Base-by-base conservation (phyloP, 163 green algal species). In the Scenedesmus sp. region DNA sequence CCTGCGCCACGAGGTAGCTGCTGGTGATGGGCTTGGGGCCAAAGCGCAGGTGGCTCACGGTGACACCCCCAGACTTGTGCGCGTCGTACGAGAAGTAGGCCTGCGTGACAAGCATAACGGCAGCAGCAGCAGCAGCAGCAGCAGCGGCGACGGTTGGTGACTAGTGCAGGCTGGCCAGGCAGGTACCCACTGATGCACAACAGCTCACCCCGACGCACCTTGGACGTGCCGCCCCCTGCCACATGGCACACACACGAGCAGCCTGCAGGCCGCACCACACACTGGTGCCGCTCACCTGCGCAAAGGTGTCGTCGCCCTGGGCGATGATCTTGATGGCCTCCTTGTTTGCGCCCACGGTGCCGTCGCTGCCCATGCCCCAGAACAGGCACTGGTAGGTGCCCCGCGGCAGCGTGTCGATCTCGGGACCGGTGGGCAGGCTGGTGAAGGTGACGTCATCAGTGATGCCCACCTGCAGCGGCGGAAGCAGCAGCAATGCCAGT, bases 251-350 rank as follows among this genome's bases (percentile, higher is more conserved):
- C 65, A 40, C 65, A 78, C 40, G 15, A 72, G 24, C 33, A 33
- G 59, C 59, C 59, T 72, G 59, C 59, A 35, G 59, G 59, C 59
- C 35, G 59, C 59, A 65, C 26, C 79, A 40, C 24, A 85, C 4
- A 35, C 30, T 10, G 26, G 4, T 30, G 10, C 24, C 12, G 44
- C 91, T 4, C 85, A 94, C 93, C 88, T 95, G 94, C 43, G 93
- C 91, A 59, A 85, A 92, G 43, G 93, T 88, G 46, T 65, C 65
- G 10, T 93, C 93, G n/a, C 91, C 73, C 89, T 81, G 87, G 70
- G 88, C 93, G 68, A 96, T 96, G 86, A 96, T 96, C 89, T 96
- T 96, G 72, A 96, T 94, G 0, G 94, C 93, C 91, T 96, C 93
- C 93, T 96, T 96, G 93, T 96, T 96, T 65, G 94, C 94, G 35